Evolutionary conservation across 345 rosid genomes (phyloP), one percentile per base, ranked within the genome.

Genomic region (Citrus glauca): DNA sequence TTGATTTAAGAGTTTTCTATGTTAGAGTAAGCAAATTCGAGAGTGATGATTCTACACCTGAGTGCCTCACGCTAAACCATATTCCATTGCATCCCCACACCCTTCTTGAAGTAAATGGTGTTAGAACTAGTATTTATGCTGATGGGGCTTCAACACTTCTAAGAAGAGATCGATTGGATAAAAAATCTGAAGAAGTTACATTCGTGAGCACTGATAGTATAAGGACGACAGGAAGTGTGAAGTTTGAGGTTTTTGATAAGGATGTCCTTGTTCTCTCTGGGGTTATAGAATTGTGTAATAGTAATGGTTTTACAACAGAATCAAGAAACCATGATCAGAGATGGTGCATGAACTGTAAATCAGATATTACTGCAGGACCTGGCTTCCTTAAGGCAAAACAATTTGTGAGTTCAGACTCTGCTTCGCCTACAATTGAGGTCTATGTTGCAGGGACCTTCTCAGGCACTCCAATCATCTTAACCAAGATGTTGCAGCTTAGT

Each of bases 1-100:
- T 94, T 40, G 94, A 91, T 86, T 66, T 94, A 77, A 92, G 93
- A 84, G 95, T 95, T n/a, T 93, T 95, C 77, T 95, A 93, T 83
- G 91, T 95, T 32, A 84, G 97, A 79, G 77, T 93, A 28, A 86
- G 92, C 83, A 87, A 86, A 73, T 91, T 89, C 60, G 83, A 68
- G 78, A 88, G 88, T 65, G 91, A 90, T 81, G 93, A 85, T 71
- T 87, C 91, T 22, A 85, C 91, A 7, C 96, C 99, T 5, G 83
- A 87, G 56, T 81, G 56, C 70, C 97, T 95, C 72, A 85, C 87
- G 7, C 59, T 93, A 83, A 91, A 87, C 79, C 97, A 92, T 79
- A 85, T 93, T 66, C 97, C 95, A 37, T 74, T 91, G 66, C 84
- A 86, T 81, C 96, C 86, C 6, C 89, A 91, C 74, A 88, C 95